Base-by-base conservation (phyloP, 2,329 filamentous ascomycete species). In the Tolypocladium amazonense region DNA sequence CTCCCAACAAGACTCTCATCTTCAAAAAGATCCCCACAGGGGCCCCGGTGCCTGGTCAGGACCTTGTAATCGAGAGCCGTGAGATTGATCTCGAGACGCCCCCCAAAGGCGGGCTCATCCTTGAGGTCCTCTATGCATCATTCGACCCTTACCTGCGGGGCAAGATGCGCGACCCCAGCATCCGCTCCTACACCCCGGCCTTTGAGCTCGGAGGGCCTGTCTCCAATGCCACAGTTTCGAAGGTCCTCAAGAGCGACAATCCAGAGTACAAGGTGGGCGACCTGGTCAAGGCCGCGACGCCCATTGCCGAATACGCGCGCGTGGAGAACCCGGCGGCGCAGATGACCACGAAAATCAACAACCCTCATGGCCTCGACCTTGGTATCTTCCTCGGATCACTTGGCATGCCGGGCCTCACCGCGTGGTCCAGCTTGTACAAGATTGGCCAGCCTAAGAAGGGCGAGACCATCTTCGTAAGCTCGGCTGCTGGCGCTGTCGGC, bases 101-200 rank as follows among this genome's bases (percentile, higher is more conserved):
- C 6, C 81, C 85, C 35, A 80, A 85, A 30, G 71, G 81, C 53
- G 88, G 88, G 63, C 87, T 90, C 47, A 72, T 95, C 56, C 75
- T 88, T 64, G 83, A 90, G 76, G 83, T 88, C 66, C 81, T 88
- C 68, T 90, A 88, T 72, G 79, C 86, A 64, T 92, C 89, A 47
- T 88, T 88, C 75, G 91, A 96, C 73, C 91, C 91, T 2, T 96
- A 95, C 77, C 85, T 89, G 78, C 88, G 92, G 60, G 88, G 88
- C 62, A 83, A 84, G 65, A 92, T 96, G 88, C 86, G 90, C 56
- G 74, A 79, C 56, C 70, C 88, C 8, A 72, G 77, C 41, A 67
- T 76, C 70, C 84, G 88, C 75, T 91, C 88, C 12, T 94, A 74
- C 63, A 53, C 64, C 1, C 67, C 71, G 1, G 63, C 72, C 18